Conservation (phyloP, 2,329 filamentous ascomycete genomes). For the Fusarium pseudonygamai region DNA sequence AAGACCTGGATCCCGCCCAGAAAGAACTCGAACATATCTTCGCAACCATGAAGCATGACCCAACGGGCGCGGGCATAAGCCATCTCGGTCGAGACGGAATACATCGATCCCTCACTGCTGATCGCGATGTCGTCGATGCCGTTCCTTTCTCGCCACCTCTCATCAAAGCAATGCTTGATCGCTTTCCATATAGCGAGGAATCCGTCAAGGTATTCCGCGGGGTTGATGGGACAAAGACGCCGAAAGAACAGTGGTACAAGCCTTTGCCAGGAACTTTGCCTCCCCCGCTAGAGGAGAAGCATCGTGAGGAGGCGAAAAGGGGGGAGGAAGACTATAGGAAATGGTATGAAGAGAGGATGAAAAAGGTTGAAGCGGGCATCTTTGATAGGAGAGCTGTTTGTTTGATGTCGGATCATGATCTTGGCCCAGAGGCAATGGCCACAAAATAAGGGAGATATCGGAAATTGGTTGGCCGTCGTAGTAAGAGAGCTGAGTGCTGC, state of each 20-base stretch:
- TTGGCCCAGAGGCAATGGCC: background rate
- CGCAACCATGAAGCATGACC: background rate
- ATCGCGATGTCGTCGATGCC: slow-evolving; percentile 30
- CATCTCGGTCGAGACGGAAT: slow-evolving; percentile 28
- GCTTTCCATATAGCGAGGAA: slow-evolving; percentile 8
- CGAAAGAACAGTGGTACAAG: slow-evolving; percentile 2
- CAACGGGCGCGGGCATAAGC: slow-evolving; percentile 2
- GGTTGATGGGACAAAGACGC: slow-evolving; percentile 46
- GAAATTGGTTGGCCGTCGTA: background rate
- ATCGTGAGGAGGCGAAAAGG: background rate
- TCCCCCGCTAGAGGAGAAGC: background rate
- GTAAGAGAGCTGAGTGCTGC: background rate
- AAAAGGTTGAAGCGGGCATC: background rate
- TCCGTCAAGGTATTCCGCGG: slow-evolving; percentile 6
- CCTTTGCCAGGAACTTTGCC: background rate
- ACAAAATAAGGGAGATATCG: background rate
- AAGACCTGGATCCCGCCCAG: background rate
- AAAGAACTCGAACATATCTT: background rate
- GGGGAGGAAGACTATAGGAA: background rate
- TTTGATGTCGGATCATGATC: slow-evolving; percentile 3
- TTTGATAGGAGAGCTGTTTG: background rate
- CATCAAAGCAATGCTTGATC: slow-evolving; percentile 30
- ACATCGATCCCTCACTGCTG: slow-evolving; percentile 22
- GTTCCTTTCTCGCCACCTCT: slow-evolving; percentile 4
- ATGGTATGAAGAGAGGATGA: background rate